Conservation (phyloP, 805 yeast species). For the Hanseniaspora vineae region DNA sequence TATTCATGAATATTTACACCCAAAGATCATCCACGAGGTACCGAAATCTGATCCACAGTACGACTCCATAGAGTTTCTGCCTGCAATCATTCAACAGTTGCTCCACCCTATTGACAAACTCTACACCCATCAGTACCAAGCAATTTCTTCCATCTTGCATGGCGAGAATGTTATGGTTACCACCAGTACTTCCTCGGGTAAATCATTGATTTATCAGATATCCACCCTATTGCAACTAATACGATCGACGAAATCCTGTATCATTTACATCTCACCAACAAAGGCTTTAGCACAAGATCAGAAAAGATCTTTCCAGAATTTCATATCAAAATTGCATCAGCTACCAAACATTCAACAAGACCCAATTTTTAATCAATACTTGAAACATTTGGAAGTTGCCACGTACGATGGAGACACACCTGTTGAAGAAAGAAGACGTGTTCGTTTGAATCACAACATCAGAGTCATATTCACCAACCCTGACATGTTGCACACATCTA, state of each 20-base stretch:
- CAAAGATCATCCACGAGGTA: conserved; percentile 3
- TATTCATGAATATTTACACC: conserved; percentile 4
- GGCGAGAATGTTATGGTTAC: conserved; percentile 69
- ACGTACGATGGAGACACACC: conserved; percentile 95
- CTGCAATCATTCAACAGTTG: conserved; percentile 1
- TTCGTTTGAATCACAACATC: conserved; percentile 39
- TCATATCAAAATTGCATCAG: conserved; percentile 32
- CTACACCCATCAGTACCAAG: conserved; percentile 75
- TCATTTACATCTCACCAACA: conserved; percentile 88
- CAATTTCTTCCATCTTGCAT: conserved; percentile 42
- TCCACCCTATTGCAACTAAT: conserved; percentile 49
- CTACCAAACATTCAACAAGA: background rate
- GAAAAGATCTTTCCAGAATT: conserved; percentile 56
- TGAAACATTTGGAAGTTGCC: conserved; percentile 40
- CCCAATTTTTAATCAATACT: conserved; percentile 1
- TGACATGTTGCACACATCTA: conserved; percentile 77
- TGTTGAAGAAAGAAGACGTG: conserved; percentile 32
- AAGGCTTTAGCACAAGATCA: conserved; percentile 98
- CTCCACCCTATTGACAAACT: conserved; percentile 26
- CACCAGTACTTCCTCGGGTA: conserved; percentile 96
- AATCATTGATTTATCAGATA: conserved; percentile 81
- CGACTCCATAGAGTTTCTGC: conserved; percentile 2
- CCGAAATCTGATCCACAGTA: background rate
- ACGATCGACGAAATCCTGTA: conserved; percentile 34
- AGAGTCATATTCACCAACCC: conserved; percentile 89